Evolutionary conservation across 1,139 yeast species (phyloP).

Genomic region (Taphrina pruni): DNA sequence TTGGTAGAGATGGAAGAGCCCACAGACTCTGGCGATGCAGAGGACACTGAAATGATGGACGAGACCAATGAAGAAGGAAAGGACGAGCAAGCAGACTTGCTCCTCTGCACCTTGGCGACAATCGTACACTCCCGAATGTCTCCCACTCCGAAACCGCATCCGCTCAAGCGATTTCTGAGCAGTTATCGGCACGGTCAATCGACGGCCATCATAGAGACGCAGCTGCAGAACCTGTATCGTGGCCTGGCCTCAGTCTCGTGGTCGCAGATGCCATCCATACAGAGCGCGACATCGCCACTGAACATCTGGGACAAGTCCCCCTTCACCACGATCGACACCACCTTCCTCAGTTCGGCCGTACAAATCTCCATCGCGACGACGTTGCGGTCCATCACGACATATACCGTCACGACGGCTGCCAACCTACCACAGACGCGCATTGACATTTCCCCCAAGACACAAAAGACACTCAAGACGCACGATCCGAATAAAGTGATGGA

Average conservation of each 20-base stretch:
- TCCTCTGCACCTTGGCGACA: slow-evolving; percentile 3
- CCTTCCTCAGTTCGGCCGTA: neutral
- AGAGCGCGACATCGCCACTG: neutral
- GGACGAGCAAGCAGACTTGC: neutral
- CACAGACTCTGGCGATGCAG: neutral
- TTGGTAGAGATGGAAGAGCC: neutral
- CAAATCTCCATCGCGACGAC: slow-evolving; percentile 3
- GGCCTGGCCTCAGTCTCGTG: slow-evolving; percentile 4
- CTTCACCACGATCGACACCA: neutral
- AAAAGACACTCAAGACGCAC: slow-evolving; percentile 11
- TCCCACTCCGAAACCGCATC: slow-evolving; percentile 2
- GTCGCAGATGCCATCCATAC: neutral
- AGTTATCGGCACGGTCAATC: slow-evolving; percentile 12
- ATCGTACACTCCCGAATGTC: slow-evolving; percentile 12
- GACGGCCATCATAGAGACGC: neutral
- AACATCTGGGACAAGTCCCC: slow-evolving; percentile 5
- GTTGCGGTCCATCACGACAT: slow-evolving; percentile 11
- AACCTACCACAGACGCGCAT: neutral
- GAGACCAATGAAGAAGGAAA: neutral
- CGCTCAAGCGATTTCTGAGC: slow-evolving; percentile 14
- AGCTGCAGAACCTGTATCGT: neutral
- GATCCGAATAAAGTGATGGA: slow-evolving; percentile 15
- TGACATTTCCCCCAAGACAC: neutral
- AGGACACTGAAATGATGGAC: slow-evolving; percentile 8
- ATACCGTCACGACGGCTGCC: neutral